Evolutionary conservation across 2,329 filamentous ascomycete species (phyloP).

Genomic region (Fusarium marasasianum): DNA sequence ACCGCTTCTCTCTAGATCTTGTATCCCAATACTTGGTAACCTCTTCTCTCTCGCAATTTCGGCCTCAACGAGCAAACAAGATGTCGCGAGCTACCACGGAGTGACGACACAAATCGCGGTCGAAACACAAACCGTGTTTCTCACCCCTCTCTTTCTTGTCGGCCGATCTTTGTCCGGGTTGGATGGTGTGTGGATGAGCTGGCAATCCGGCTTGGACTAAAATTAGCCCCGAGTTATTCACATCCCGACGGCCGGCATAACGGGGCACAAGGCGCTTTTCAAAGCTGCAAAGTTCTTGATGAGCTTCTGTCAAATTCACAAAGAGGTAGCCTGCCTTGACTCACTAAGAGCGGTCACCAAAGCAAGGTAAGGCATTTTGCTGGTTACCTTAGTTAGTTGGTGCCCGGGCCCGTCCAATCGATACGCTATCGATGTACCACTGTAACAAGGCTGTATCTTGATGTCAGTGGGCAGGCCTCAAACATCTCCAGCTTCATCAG

Average conservation of each 20-base stretch:
- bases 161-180: constrained; percentile 37
- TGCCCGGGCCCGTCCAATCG: background rate
- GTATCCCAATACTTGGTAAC: background rate
- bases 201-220: constrained; percentile 41
- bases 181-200: constrained; percentile 43
- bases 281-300: constrained; percentile 7
- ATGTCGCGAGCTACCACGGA: constrained; percentile 5
- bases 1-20: constrained; percentile 10
- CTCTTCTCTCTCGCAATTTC: background rate
- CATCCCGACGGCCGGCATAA: constrained; percentile 25
- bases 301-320: constrained; percentile 11
- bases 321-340: constrained; percentile 27
- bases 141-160: constrained; percentile 36
- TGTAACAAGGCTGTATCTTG: constrained; percentile 6
- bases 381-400: background rate
- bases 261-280: constrained; percentile 19
- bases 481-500: background rate
- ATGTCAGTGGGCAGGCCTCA: constrained; percentile 15
- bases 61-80: background rate
- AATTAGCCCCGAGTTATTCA: constrained; percentile 39
- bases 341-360: constrained; percentile 27
- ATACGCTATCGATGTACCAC: constrained; percentile 27
- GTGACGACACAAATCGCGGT: constrained; percentile 32
- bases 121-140: constrained; percentile 28
- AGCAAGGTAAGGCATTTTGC: background rate